Evolutionary conservation across 495 filamentous ascomycete species (phyloP), one percentile per base, ranked within the genome.

Genomic region (Usnea hakonensis): DNA sequence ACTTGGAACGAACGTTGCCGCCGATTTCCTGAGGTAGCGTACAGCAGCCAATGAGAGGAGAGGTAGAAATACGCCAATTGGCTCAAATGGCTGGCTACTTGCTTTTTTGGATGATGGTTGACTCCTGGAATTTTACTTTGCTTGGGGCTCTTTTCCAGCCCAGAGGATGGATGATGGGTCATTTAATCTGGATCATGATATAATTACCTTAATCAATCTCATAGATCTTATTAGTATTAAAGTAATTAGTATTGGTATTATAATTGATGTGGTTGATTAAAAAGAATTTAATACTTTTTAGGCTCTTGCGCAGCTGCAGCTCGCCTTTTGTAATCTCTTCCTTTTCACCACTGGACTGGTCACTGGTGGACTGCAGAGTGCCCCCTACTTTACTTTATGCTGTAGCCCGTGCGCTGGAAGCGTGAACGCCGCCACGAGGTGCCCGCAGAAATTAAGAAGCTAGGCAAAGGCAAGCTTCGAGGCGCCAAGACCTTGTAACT

Each of bases 371-470:
- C n/a, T n/a, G n/a, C n/a, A n/a, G n/a, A n/a, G n/a, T n/a, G n/a
- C n/a, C n/a, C n/a, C n/a, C n/a, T n/a, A n/a, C n/a, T n/a, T n/a
- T n/a, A n/a, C n/a, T n/a, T 6, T 8, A 37, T n/a, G 53, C 35
- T 23, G 33, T 38, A 57, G 54, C 54, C 54, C 54, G 54, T 57
- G 54, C 54, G 53, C 53, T 46, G 43, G 21, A 41, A 41, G 38
- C 38, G n/a, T 44, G 41, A 46, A 55, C 13, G 52, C 28, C 16
- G 54, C 54, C 54, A 37, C 54, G 54, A 40, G 54, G 33, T 36
- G 54, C 54, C 32, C 54, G 54, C 54, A 38, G 54, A 57, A 33
- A 32, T 40, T 57, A 32, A 2, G 38, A 38, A 17, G 54, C 35
- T 57, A 37, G n/a, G n/a, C n/a, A n/a, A n/a, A 36, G 28, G 48